Evolutionary conservation across 1,284 basidiomycete genomes (phyloP).

Genomic region (Marasmius tenuissimus): DNA sequence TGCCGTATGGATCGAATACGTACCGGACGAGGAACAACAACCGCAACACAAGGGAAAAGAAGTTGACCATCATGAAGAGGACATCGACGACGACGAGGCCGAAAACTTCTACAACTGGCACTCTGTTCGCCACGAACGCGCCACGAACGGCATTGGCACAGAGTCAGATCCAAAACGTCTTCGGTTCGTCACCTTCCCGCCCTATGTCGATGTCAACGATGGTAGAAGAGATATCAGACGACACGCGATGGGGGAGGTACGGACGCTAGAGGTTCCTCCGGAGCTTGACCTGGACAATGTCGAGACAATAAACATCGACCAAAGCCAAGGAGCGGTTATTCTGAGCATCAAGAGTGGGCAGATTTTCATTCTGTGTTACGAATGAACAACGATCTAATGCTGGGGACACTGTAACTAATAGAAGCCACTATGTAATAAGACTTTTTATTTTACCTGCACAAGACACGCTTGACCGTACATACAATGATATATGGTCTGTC

Average conservation of each 20-base stretch:
- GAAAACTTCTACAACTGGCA: neutral
- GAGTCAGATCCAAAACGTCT: constrained; percentile 19
- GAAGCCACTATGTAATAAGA: neutral
- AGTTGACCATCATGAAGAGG: constrained; percentile 21
- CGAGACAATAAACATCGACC: constrained; percentile 76
- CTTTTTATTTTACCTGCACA: neutral
- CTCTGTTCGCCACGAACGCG: constrained; percentile 1
- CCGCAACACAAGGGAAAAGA: constrained; percentile 19
- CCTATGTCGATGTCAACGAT: neutral
- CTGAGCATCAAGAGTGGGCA: constrained; percentile 64
- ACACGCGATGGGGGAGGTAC: constrained; percentile 40
- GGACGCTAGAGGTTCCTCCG: constrained; percentile 60
- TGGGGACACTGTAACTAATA: constrained; percentile 9
- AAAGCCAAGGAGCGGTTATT: constrained; percentile 72
- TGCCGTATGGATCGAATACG: constrained; percentile 72
- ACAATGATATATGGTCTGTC: too few species aligned
- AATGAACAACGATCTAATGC: constrained; percentile 29
- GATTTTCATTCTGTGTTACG: constrained; percentile 72
- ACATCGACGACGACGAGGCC: neutral
- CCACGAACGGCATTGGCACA: constrained; percentile 17
- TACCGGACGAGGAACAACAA: constrained; percentile 31
- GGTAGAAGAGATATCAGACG: neutral
- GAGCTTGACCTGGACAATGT: constrained; percentile 63
- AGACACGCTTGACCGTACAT: neutral
- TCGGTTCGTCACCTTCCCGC: constrained; percentile 6